Base-by-base conservation (phyloP, 352 stramenopile genomes). In the Pythium grandisporangium region DNA sequence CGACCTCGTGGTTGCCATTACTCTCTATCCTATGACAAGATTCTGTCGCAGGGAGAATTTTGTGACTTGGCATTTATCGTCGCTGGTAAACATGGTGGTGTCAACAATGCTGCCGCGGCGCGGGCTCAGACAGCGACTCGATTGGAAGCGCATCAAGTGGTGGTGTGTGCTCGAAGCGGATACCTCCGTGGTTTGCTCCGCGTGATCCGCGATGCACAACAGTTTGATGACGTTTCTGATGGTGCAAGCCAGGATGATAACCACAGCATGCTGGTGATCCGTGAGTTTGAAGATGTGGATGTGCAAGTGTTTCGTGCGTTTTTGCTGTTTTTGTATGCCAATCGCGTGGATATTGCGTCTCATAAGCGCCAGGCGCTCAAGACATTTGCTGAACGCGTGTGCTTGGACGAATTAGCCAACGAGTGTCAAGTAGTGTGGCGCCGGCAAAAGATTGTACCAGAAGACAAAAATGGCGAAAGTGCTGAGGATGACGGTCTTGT, bases 261-360 rank as follows among this genome's bases (percentile, higher is more conserved):
- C 1, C 30, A 53, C 11, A 38, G 37, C 1, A 20, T 65, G 6
- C 32, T 84, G 1, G 42, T 60, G 13, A 51, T 87, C 17, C 58
- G 80, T 23, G 60, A 62, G 56, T 84, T 87, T 22, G 25, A 40
- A 22, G 71, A 84, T 37, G 67, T 82, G 2, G 74, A 87, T 25
- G 50, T 42, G 3, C 63, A 75, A 25, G 61, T 91, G 0, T 70
- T 86, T 26, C 70, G 61, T 16, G 64, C 74, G n/a, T 75, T 84
- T 34, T 51, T 91, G 33, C 23, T 40, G 17, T 91, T 69, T 46
- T 38, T 91, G 57, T 91, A 91, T 51, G 83, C 74, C 7, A 70
- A 75, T 30, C 74, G 71, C 20, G 45, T 88, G 3, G 59, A 80
- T 3, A 60, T 91, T 13, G 62, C 61, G 2, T 70, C 58, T 13